Conservation (phyloP, 2,329 filamentous ascomycete species). For the Teratosphaeria zuluensis region DNA sequence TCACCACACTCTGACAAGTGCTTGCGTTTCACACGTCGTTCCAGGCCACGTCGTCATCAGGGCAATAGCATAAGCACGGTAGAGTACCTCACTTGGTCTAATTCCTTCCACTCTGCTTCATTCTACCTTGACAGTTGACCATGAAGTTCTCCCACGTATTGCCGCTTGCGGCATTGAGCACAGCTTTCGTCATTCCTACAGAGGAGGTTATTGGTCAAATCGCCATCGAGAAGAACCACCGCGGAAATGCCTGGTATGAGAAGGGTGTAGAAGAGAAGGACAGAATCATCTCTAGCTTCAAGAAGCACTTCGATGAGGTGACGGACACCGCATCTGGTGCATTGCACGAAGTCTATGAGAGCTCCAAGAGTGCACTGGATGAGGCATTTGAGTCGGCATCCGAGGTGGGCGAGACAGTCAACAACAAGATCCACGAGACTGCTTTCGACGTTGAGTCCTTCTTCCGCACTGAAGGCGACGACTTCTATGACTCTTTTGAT, state of each 20-base stretch:
- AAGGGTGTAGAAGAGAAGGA: constrained; percentile 27
- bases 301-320: constrained; percentile 11
- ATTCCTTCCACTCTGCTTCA: neutral
- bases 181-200: constrained; percentile 46
- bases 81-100: too few relatives aligned
- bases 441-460: constrained; percentile 40
- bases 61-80: neutral
- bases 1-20: neutral
- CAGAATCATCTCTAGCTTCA: constrained; percentile 24
- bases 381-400: constrained; percentile 32
- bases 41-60: neutral
- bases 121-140: constrained; percentile 8
- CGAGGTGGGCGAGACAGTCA: constrained; percentile 29
- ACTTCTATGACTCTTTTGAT: constrained; percentile 25
- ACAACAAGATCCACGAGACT: constrained; percentile 33
- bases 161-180: constrained; percentile 39
- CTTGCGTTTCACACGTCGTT: neutral
- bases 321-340: constrained; percentile 9
- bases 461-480: constrained; percentile 29
- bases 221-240: constrained; percentile 28
- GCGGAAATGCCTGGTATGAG: constrained; percentile 17
- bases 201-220: constrained; percentile 38
- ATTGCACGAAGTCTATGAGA: constrained; percentile 20
- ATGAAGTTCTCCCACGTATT: constrained; percentile 43
- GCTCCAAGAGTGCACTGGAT: constrained; percentile 31